Evolutionary conservation across 1,284 basidiomycete genomes (phyloP).

Genomic region (Cryptococcus neoformans): DNA sequence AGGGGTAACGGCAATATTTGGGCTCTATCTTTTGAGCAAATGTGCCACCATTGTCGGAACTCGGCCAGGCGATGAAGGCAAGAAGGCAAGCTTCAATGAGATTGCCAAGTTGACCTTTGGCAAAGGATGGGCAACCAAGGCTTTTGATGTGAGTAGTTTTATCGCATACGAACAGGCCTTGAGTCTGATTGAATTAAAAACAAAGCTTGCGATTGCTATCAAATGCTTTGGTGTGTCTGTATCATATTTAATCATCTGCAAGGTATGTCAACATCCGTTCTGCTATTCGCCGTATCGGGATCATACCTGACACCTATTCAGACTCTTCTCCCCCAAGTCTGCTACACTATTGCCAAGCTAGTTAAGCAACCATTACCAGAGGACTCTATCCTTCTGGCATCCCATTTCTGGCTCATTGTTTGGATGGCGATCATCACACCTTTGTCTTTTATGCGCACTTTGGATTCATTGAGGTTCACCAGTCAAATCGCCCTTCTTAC

Average conservation of each 20-base stretch:
- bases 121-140: conserved; percentile 45
- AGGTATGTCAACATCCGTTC: conserved; percentile 52
- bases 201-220: conserved; percentile 83
- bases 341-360: conserved; percentile 74
- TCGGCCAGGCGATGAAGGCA: conserved; percentile 49
- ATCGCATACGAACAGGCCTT: not conserved
- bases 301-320: conserved; percentile 7
- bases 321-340: conserved; percentile 87
- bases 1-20: conserved; percentile 74
- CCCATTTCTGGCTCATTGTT: conserved; percentile 76
- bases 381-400: conserved; percentile 62
- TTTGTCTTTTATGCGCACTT: conserved; percentile 75
- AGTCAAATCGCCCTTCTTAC: conserved; percentile 48
- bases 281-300: not conserved
- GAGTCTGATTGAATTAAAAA: conserved; percentile 12
- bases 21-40: conserved; percentile 81
- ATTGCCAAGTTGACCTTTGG: conserved; percentile 77
- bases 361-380: conserved; percentile 57
- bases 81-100: conserved; percentile 79
- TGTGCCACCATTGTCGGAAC: conserved; percentile 71
- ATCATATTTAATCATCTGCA: conserved; percentile 93
- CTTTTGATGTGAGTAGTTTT: conserved; percentile 41
- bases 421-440: conserved; percentile 83
- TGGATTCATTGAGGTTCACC: conserved; percentile 61
- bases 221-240: conserved; percentile 98